A percentile compares a stretch with the other conserved stretches of the same genome.
These are phyloP conservation scores for Earliella scabrosa DNA, from an alignment of 1,284 basidiomycete species.

Conservation along the genomic window DNA sequence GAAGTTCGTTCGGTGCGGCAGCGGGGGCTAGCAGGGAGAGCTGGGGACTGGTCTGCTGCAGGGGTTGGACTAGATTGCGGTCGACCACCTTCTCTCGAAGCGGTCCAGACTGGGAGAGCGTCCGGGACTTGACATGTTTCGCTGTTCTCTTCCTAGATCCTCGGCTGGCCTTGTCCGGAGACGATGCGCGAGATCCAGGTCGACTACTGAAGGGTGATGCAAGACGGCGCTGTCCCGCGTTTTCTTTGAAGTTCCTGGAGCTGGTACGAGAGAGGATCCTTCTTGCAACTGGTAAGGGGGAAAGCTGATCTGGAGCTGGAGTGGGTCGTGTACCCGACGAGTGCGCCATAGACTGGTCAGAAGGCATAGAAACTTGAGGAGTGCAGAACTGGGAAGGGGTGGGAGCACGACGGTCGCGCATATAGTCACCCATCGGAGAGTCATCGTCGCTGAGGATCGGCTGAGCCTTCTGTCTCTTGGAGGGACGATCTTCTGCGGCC, in stretches of 20 bases:
- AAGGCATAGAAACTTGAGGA: constrained; percentile 22
- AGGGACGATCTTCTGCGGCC: constrained; percentile 16
- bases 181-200: constrained; percentile 45
- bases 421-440: constrained; percentile 14
- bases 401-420: constrained; percentile 16
- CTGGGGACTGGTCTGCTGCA: background rate
- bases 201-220: constrained; percentile 46
- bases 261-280: constrained; percentile 48
- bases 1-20: background rate
- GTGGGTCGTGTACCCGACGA: constrained; percentile 17
- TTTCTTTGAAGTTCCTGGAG: constrained; percentile 54
- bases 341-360: constrained; percentile 21
- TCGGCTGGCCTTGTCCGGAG: constrained; percentile 36
- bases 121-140: constrained; percentile 37
- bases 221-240: constrained; percentile 34
- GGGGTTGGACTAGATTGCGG: constrained; percentile 2
- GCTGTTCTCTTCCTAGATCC: constrained; percentile 21
- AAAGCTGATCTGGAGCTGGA: constrained; percentile 38
- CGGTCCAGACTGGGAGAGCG: constrained; percentile 35
- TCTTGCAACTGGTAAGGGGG: constrained; percentile 47
- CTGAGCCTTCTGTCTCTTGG: constrained; percentile 27
- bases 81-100: constrained; percentile 17
- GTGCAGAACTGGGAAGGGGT: constrained; percentile 19
- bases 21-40: background rate
- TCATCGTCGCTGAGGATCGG: constrained; percentile 7